Conservation (phyloP, 345 rosid genomes). For the Xanthoceras sorbifolium region DNA sequence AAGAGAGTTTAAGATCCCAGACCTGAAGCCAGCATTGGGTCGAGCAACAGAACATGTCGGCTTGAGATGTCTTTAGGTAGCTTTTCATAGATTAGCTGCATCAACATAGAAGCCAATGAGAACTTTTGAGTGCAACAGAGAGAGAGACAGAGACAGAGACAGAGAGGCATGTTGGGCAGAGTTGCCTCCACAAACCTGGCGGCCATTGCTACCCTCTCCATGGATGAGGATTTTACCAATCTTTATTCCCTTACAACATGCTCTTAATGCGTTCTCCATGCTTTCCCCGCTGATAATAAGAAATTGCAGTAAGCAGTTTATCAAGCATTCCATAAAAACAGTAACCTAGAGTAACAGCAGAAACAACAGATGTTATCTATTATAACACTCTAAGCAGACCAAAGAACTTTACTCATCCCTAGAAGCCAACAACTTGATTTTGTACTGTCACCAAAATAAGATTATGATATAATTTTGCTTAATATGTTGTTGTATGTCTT, state of each 20-base stretch:
- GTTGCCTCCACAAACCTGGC: conserved; percentile 56
- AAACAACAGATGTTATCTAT: background rate
- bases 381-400: background rate
- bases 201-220: conserved; percentile 68
- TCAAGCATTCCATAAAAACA: background rate
- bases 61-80: conserved; percentile 85
- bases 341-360: background rate
- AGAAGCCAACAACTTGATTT: background rate
- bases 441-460: background rate
- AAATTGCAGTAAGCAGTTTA: background rate
- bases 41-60: conserved; percentile 77
- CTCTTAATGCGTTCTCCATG: conserved; percentile 95
- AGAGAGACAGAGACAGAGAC: background rate
- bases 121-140: background rate
- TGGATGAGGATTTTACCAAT: conserved; percentile 89
- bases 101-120: conserved; percentile 11
- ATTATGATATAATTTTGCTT: background rate
- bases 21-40: conserved; percentile 98
- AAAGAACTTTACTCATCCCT: background rate
- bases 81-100: conserved; percentile 91
- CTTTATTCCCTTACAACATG: conserved; percentile 92
- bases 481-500: background rate
- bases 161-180: background rate
- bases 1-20: conserved; percentile 20
- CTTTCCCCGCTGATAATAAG: conserved; percentile 74